These are phyloP conservation scores for Cordyceps tenuipes DNA, from an alignment of 2,329 filamentous ascomycete genomes.

Conservation along the genomic window DNA sequence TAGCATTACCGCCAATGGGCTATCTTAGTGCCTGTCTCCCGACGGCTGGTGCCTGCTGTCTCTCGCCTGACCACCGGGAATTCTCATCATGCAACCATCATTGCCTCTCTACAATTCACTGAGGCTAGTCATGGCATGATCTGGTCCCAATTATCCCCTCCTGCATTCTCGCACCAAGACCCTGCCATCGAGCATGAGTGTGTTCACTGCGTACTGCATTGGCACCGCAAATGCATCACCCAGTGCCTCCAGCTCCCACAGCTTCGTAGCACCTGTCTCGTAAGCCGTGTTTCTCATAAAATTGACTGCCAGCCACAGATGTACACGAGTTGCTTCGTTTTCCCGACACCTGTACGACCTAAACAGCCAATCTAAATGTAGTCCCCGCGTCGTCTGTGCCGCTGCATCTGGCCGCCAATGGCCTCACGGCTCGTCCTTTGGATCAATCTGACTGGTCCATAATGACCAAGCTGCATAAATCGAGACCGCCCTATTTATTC, in stretches of 20 bases:
- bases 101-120: not conserved
- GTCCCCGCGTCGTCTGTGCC: not conserved
- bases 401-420: not conserved
- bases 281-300: not conserved
- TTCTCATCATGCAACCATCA: not conserved
- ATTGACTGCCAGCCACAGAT: not conserved
- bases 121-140: not conserved
- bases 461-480: not conserved
- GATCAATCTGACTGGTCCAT: not conserved
- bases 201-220: not conserved
- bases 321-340: not conserved
- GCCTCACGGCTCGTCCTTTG: not conserved
- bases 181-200: not conserved
- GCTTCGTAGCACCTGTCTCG: not conserved
- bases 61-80: not conserved
- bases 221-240: not conserved
- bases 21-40: not conserved
- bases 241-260: not conserved
- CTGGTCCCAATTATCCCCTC: not conserved
- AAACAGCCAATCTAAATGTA: not conserved
- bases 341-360: not conserved
- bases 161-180: not conserved
- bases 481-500: not conserved
- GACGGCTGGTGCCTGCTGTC: not conserved
- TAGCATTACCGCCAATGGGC: not conserved